Evolutionary conservation across 1,284 basidiomycete genomes (phyloP), one percentile per base, ranked within the genome.

Genomic region (Vanrija pseudolonga): DNA sequence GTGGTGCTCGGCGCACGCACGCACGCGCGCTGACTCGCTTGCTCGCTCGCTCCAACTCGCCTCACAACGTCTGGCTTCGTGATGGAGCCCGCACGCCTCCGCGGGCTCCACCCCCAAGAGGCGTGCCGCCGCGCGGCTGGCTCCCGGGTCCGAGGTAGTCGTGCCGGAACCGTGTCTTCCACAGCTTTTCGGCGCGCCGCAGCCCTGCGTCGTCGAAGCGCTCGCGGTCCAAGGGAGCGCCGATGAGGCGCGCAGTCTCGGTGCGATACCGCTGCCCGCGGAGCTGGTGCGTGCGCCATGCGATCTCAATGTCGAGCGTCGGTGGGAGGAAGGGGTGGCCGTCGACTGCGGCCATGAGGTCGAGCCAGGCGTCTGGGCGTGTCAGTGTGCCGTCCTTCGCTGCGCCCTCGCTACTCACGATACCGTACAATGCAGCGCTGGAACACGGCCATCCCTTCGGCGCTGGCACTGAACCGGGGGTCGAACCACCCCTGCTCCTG

Each of bases 281-380:
- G 19, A 76, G 67, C 52, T 76, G 69, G 51, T 76, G 74, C 6
- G 74, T 74, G 45, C 72, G 71, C 74, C 74, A 75, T 7, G 67
- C 67, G 20, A 75, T 60, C 50, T 74, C 72, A 47, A 76, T 73
- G 47, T 75, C 73, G 22, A 68, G 45, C 3, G 65, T 60, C 15
- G 60, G 57, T 8, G 64, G 61, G 19, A 69, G 57, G 43, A 60
- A 64, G 15, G 47, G 36, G 17, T 47, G 49, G 15, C 24, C 37
- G 36, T 41, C 40, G 32, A 56, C 62, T 3, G 64, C 50, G 15
- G 56, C 47, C 54, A 65, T 64, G 40, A 73, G 56, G 46, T 73
- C 69, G 18, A 73, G 62, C 64, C 68, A 73, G 20, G 69, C 69
- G 50, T 71, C 64, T 67, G 46, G 4, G 24, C 18, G 26, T 2